Evolutionary conservation across 768 basidiomycete species (phyloP).

Genomic region (Hypsizygus marmoreus): DNA sequence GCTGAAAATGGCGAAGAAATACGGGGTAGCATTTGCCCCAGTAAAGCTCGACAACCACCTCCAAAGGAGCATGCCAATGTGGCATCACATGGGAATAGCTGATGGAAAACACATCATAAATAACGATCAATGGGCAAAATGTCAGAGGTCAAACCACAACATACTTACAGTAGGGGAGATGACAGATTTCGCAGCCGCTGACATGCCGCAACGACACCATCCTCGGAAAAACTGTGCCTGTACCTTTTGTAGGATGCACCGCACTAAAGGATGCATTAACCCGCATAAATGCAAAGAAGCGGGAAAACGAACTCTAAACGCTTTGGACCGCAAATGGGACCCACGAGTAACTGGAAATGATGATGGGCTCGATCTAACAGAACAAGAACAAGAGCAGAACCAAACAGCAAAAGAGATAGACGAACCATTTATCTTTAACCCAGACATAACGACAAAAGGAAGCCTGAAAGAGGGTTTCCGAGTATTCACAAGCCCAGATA

Average conservation of each 20-base stretch:
- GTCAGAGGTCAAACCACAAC: constrained; percentile 17
- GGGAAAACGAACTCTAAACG: constrained; percentile 15
- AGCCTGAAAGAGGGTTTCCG: not conserved
- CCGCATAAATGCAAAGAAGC: constrained; percentile 17
- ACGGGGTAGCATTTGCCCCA: constrained; percentile 4
- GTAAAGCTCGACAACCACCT: not conserved
- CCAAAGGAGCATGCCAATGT: constrained; percentile 29
- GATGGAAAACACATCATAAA: not conserved
- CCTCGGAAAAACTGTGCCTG: not conserved
- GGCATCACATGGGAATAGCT: constrained; percentile 28
- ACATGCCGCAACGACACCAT: not conserved
- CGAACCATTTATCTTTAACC: not conserved
- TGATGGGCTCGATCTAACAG: not conserved
- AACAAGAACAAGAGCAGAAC: not conserved
- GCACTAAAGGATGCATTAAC: constrained; percentile 1
- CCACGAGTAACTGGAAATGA: too few relatives aligned
- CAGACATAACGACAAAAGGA: not conserved
- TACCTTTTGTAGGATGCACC: not conserved
- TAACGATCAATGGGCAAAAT: constrained; percentile 8
- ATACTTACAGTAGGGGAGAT: constrained; percentile 11
- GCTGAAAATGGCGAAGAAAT: constrained; percentile 20
- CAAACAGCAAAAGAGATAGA: not conserved
- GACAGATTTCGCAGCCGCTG: not conserved
- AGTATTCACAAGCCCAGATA: constrained; percentile 1
- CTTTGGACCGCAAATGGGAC: constrained; percentile 23